These are phyloP conservation scores for Aspergillus baeticus DNA, from an alignment of 495 filamentous ascomycete species.

Conservation along the genomic window DNA sequence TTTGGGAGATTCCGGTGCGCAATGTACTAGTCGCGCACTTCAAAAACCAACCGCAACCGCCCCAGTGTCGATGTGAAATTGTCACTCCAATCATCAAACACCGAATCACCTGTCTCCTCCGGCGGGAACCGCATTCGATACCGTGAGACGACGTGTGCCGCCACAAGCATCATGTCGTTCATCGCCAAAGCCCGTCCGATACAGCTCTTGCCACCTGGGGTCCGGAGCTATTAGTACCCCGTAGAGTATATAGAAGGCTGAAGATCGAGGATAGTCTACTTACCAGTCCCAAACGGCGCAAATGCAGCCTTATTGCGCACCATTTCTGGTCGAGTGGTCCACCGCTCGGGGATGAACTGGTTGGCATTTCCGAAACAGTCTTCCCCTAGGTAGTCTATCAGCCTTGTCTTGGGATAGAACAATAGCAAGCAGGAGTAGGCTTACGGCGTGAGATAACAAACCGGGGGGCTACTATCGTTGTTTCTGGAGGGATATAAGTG, in stretches of 20 bases:
- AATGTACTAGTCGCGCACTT: background rate
- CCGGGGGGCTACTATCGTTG: conserved; percentile 30
- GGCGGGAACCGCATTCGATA: conserved; percentile 44
- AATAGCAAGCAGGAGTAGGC: conserved; percentile 8
- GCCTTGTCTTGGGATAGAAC: conserved; percentile 14
- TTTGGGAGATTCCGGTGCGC: too few relatives aligned
- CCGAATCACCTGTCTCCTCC: conserved; percentile 35
- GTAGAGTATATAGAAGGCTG: conserved; percentile 18
- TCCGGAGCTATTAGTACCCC: too few relatives aligned
- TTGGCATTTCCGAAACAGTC: conserved; percentile 33
- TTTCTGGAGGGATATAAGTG: conserved; percentile 26
- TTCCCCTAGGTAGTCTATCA: conserved; percentile 18
- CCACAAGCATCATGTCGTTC: conserved; percentile 46
- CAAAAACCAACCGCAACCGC: conserved; percentile 23
- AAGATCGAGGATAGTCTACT: background rate
- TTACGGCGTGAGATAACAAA: conserved; percentile 40
- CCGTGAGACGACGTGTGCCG: conserved; percentile 38
- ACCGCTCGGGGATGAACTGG: conserved; percentile 56
- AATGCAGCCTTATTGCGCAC: conserved; percentile 49
- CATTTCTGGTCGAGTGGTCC: conserved; percentile 46
- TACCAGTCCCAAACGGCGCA: conserved; percentile 49
- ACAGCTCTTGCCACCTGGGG: conserved; percentile 31
- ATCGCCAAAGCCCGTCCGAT: conserved; percentile 51
- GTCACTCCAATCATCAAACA: conserved; percentile 39
- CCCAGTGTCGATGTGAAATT: conserved; percentile 40